Evolutionary conservation across 306 rosid genomes (phyloP), one percentile per base, ranked within the genome.

Genomic region (Begonia masoniana): DNA sequence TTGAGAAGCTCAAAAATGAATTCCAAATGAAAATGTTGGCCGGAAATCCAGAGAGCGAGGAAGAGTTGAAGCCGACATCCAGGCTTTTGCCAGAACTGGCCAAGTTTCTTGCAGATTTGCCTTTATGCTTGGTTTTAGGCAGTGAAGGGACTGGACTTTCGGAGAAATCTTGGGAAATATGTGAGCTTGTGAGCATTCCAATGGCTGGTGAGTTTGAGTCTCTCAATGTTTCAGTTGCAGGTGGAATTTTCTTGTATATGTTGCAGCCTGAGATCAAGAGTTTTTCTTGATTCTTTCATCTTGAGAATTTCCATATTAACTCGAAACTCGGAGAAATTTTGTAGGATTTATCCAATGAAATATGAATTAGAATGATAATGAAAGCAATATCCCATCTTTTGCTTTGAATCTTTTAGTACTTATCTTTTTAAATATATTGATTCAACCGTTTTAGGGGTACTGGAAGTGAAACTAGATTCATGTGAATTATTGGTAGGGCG

Each of bases 181-280:
- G 95, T 63, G 87, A 85, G 67, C 97, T 89, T 65, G 78, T 89
- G 26, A 82, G 91, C 77, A 89, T 89, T 80, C 80, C 91, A 48
- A 85, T 89, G 97, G 74, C 87, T 0, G 91, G 95, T 45, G 77
- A 79, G 41, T 85, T 80, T 46, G 97, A 89, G 66, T 89, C 95
- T 9, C 94, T 89, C 62, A 89, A 89, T 72, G 97, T 89, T 66
- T 76, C 97, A 23, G 97, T 89, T 71, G 97, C 97, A 1, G 97
- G 97, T 64, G 95, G 97, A 56, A 89, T 89, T 74, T 80, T 89
- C 85, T 61, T 89, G 78, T 80, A 82, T 67, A 78, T 78, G 85
- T 81, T 89, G 43, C 85, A 66, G 62, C 64, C 78, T 21, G 59
- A 62, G 41, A 68, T 15, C 56, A 43, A n/a, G 26, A 63, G 4